Evolutionary conservation across 2,329 filamentous ascomycete species (phyloP).

Genomic region (Talaromyces atroroseus): DNA sequence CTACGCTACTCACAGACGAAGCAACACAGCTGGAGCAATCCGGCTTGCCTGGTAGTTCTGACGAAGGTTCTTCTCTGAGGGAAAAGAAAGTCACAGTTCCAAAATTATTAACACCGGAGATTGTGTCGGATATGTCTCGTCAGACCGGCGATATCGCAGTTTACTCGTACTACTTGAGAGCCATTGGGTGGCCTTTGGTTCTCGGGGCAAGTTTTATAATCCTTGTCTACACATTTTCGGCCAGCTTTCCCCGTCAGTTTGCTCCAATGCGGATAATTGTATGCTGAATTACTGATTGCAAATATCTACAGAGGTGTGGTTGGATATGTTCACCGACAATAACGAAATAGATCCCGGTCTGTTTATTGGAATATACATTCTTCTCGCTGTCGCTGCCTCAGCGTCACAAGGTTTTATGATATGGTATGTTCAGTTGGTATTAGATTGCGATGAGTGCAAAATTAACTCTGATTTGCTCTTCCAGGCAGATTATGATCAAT

Average conservation of each 20-base stretch:
- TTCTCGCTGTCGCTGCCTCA: constrained; percentile 34
- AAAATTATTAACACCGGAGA: constrained; percentile 1
- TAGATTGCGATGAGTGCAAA: background rate
- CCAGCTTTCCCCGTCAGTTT: constrained; percentile 10
- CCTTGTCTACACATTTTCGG: constrained; percentile 1
- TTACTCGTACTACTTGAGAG: constrained; percentile 10
- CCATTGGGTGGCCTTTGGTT: constrained; percentile 7
- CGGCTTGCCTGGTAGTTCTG: background rate
- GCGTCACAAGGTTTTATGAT: constrained; percentile 17
- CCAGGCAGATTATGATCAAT: constrained; percentile 45
- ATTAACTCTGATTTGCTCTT: background rate
- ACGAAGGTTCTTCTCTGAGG: background rate
- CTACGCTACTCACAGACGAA: background rate
- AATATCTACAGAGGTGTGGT: constrained; percentile 7
- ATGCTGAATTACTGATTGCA: constrained; percentile 1
- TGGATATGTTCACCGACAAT: constrained; percentile 9
- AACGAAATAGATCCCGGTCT: background rate
- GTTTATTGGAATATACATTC: constrained; percentile 31
- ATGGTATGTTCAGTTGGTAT: constrained; percentile 6
- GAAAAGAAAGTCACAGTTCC: background rate
- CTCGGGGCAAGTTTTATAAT: constrained; percentile 6
- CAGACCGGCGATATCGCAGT: constrained; percentile 12
- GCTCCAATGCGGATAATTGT: background rate
- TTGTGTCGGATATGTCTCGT: constrained; percentile 8
- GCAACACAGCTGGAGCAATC: background rate